Evolutionary conservation across 139 green algal species (phyloP).

Genomic region (Gonium pectorale): DNA sequence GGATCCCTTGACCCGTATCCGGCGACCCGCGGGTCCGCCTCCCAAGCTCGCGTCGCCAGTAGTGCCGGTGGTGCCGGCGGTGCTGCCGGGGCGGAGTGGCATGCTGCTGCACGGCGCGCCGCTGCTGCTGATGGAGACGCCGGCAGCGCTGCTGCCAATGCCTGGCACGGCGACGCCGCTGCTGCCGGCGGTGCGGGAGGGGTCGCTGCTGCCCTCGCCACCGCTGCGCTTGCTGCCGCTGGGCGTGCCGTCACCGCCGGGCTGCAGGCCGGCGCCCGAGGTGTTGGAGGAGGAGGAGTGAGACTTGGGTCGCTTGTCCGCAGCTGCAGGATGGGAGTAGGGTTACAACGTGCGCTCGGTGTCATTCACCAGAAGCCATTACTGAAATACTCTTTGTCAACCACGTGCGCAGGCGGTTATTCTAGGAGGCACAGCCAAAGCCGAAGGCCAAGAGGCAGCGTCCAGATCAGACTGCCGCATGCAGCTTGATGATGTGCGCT

Average conservation of each 20-base stretch:
- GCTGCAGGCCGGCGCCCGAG: not conserved
- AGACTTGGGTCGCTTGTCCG: slow-evolving; percentile 5
- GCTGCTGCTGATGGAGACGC: not conserved
- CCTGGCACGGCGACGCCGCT: not conserved
- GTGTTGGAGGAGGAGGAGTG: slow-evolving; percentile 20
- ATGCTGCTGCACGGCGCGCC: not conserved
- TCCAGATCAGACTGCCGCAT: not conserved
- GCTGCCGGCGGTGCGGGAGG: not conserved
- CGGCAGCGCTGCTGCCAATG: slow-evolving; percentile 9
- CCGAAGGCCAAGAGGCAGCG: not conserved
- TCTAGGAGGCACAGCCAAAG: not conserved
- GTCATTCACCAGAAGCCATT: not conserved
- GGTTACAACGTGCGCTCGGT: not conserved
- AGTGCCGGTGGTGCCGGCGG: not conserved
- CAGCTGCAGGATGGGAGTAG: not conserved
- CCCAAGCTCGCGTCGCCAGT: not conserved
- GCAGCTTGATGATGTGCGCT: no score
- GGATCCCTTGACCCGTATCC: not conserved
- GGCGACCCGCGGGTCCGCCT: not conserved
- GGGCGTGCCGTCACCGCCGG: not conserved
- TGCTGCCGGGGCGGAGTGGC: not conserved
- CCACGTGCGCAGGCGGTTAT: not conserved
- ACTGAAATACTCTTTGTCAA: not conserved
- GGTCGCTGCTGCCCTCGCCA: not conserved
- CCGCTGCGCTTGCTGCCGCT: slow-evolving; percentile 15